These are phyloP conservation scores for Triticum timopheevii DNA, from an alignment of 176 grass and related monocot genomes.

Conservation along the genomic window DNA sequence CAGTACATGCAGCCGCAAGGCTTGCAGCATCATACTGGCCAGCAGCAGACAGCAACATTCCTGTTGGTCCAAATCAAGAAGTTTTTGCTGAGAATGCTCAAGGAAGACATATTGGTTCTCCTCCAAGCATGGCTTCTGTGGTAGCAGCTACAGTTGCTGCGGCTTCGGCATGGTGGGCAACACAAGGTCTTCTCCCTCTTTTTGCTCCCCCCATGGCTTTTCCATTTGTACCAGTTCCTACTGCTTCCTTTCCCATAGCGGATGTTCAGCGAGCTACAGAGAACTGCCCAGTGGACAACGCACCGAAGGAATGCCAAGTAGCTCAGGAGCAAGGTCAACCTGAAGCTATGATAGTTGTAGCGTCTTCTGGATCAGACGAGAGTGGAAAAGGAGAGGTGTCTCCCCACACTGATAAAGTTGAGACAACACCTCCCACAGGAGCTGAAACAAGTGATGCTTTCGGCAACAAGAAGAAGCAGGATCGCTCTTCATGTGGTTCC, in stretches of 20 bases:
- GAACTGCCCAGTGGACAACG: constrained; percentile 30
- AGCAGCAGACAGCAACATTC: constrained; percentile 40
- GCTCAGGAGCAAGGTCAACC: constrained; percentile 22
- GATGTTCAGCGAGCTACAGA: constrained; percentile 38
- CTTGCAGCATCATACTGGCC: constrained; percentile 83
- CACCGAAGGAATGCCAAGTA: constrained; percentile 41
- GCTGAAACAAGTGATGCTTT: constrained; percentile 38
- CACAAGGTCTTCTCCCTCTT: constrained; percentile 88
- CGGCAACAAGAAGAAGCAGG: constrained; percentile 51
- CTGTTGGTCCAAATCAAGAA: constrained; percentile 46
- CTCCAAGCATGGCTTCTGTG: constrained; percentile 67
- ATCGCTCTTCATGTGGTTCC: constrained; percentile 96
- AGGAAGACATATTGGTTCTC: constrained; percentile 36
- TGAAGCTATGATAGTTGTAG: constrained; percentile 34
- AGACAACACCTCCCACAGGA: constrained; percentile 35
- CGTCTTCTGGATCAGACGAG: constrained; percentile 41
- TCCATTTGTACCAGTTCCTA: constrained; percentile 46
- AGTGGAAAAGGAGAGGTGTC: constrained; percentile 39
- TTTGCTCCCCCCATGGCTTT: constrained; percentile 56
- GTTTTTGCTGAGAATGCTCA: constrained; percentile 42
- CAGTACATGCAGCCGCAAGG: constrained; percentile 70
- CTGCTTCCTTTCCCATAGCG: constrained; percentile 28
- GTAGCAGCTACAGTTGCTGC: constrained; percentile 81
- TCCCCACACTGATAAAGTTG: constrained; percentile 32
- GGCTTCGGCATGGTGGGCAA: constrained; percentile 93